Conservation (phyloP, 257 asterid genomes). For the Solanum chilense region DNA sequence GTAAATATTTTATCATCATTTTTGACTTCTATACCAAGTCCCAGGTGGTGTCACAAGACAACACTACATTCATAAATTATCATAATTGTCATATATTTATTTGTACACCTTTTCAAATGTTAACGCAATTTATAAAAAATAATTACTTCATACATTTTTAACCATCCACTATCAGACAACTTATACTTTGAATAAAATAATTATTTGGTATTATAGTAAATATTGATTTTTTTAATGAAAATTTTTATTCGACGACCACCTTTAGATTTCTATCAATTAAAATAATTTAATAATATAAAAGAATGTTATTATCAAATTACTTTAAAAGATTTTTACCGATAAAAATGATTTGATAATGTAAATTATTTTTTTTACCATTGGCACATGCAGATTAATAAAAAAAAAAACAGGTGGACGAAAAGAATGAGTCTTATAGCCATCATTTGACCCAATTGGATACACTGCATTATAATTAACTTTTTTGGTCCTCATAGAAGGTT, state of each 20-base stretch:
- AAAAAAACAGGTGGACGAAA: background rate
- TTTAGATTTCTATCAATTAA: no score
- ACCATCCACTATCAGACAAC: background rate
- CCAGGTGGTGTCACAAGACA: background rate
- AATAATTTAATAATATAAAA: no score
- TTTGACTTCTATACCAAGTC: background rate
- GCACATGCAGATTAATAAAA: background rate
- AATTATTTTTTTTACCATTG: background rate
- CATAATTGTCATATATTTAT: background rate
- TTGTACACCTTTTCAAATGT: background rate
- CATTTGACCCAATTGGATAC: slow-evolving; percentile 1
- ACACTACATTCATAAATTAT: background rate
- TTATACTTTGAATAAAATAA: rapidly evolving
- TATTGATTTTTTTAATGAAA: background rate
- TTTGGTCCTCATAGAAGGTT: slow-evolving; percentile 28
- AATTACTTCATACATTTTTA: background rate
- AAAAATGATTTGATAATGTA: background rate
- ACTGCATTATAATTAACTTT: background rate
- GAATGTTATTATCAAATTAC: background rate
- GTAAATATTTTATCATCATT: background rate
- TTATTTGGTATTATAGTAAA: no score
- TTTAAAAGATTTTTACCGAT: rapidly evolving
- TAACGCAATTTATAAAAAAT: background rate
- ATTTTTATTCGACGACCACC: no score
- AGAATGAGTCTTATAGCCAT: background rate